Evolutionary conservation across 2,329 filamentous ascomycete genomes (phyloP), one percentile per base, ranked within the genome.

Genomic region (Curvularia hawaiiensis): DNA sequence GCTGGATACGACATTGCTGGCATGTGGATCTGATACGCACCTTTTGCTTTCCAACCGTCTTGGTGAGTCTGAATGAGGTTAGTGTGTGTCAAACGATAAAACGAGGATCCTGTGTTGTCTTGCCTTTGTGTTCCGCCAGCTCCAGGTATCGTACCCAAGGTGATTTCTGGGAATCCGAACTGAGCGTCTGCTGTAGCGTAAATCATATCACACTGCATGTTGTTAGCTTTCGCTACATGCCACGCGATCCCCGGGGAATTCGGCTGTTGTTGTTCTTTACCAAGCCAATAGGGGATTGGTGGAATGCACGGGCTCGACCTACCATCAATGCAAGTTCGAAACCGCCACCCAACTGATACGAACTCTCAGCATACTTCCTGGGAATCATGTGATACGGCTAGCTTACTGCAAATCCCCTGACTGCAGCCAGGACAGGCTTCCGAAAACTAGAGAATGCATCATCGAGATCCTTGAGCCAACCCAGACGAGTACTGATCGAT

Each of bases 151-250:
- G 90, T 91, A 24, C 94, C 95, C 6, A 98, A 84, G 80, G 93
- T 97, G 80, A 98, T 91, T 80, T 99, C 94, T 3, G 94, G 94
- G 79, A 97, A 94, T 8, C 94, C 95, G 74, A 99, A 97, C 72
- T 90, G 95, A 68, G 94, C 92, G 20, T 79, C 85, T 51, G 88
- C 83, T 5, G 90, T 93, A 80, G 91, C 95, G 83, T 97, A 97
- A 56, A 98, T 81, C 67, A 97, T 88, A 76, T 98, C 94, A 72
- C 70, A 71, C 70, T 73, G 52, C 49, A 53, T 16, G 26, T 16
- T 9, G 30, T 50, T 33, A 50, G 48, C 26, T 31, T 5, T 16
- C 48, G n/a, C 9, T 38, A 26, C 24, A 31, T 41, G 18, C 14
- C 24, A 31, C 38, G n/a, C 38, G 2, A 50, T 41, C 11, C 20